These are phyloP conservation scores for Chalciporus pseudorubinellus DNA, from an alignment of 768 basidiomycete genomes.

Conservation along the genomic window DNA sequence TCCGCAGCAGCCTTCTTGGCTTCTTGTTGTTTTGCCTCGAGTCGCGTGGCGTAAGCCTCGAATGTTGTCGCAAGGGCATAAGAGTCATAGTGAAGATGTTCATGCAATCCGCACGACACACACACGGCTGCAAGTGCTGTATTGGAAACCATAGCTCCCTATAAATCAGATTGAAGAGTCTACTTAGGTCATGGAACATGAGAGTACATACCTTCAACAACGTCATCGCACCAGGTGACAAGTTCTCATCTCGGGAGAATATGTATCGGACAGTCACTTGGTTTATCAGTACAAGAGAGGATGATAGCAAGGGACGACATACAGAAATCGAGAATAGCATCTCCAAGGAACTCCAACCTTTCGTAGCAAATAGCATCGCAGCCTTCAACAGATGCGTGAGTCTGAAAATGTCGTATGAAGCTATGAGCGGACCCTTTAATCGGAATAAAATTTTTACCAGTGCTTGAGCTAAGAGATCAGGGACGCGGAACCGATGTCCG, in stretches of 20 bases:
- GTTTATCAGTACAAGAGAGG: constrained; percentile 1
- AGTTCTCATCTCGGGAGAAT: constrained; percentile 56
- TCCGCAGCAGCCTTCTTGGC: constrained; percentile 46
- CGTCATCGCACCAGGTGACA: constrained; percentile 76
- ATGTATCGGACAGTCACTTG: constrained; percentile 75
- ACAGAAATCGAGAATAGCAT: constrained; percentile 85
- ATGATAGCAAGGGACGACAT: constrained; percentile 26
- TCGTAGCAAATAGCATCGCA: constrained; percentile 63
- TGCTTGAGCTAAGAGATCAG: constrained; percentile 67
- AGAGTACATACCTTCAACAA: constrained; percentile 59
- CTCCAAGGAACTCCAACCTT: constrained; percentile 81
- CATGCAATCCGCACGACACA: constrained; percentile 62
- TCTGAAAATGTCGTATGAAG: constrained; percentile 42
- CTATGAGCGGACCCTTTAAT: not conserved
- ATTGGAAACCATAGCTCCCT: constrained; percentile 89
- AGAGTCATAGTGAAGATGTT: constrained; percentile 59
- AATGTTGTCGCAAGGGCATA: constrained; percentile 50
- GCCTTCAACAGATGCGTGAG: constrained; percentile 60
- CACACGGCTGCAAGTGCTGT: constrained; percentile 73
- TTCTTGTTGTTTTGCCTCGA: constrained; percentile 52
- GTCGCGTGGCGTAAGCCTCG: constrained; percentile 46
- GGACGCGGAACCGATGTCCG: constrained; percentile 58
- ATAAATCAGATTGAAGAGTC: constrained; percentile 2
- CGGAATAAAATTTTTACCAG: constrained; percentile 47
- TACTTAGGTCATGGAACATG: not conserved